Evolutionary conservation across 441 rosid genomes (phyloP).

Genomic region (Croton laevigatus): DNA sequence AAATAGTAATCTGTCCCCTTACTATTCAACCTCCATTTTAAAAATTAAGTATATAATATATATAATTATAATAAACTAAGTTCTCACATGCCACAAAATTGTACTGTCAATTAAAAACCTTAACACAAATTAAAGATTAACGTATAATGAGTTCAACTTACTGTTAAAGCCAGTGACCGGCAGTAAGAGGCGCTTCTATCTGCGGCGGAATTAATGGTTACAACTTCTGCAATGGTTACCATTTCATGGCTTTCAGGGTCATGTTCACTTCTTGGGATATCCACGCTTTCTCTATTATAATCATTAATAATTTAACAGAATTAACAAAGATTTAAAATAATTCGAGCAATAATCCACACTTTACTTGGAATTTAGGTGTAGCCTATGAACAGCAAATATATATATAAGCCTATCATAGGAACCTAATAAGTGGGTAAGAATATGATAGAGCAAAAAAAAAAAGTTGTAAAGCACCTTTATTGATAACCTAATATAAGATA

Average conservation of each 20-base stretch:
- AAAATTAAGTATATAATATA: too few species aligned
- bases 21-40: neutral
- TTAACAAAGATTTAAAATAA: neutral
- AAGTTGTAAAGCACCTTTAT: conserved; percentile 20
- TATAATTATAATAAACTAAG: too few species aligned
- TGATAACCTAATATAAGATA: neutral
- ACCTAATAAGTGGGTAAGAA: neutral
- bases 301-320: conserved; percentile 1
- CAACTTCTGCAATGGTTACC: conserved; percentile 22
- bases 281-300: conserved; percentile 49
- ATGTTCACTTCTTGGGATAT: conserved; percentile 32
- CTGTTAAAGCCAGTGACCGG: conserved; percentile 54
- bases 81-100: neutral
- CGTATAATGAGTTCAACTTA: conserved; percentile 31
- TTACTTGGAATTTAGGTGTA: neutral
- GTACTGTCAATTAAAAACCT: neutral
- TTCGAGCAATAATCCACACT: neutral
- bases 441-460: conserved; percentile 10
- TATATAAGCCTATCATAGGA: neutral
- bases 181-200: conserved; percentile 48
- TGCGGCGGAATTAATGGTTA: conserved; percentile 26
- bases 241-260: conserved; percentile 22
- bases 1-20: neutral
- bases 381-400: too few species aligned
- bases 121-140: neutral